Conservation (phyloP, 2,329 filamentous ascomycete genomes). For the Corniculantispora saksenae region DNA sequence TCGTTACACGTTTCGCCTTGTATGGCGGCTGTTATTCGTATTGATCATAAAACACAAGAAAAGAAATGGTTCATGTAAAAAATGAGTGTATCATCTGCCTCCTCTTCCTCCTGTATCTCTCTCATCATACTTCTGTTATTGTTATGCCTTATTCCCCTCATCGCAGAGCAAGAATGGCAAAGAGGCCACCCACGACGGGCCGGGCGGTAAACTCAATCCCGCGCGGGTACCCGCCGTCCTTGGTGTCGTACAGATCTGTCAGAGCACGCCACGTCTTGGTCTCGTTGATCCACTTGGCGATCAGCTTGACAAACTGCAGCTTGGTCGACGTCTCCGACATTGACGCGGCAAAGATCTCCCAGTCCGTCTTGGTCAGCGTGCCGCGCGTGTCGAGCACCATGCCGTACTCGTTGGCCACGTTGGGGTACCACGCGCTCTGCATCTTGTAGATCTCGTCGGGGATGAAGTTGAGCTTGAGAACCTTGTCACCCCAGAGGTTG, state of each 20-base stretch:
- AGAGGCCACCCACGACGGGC: slow-evolving; percentile 79
- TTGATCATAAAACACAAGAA: background rate
- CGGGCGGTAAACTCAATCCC: slow-evolving; percentile 72
- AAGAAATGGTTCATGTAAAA: background rate
- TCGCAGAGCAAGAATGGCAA: slow-evolving; percentile 71
- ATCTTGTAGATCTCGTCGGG: slow-evolving; percentile 73
- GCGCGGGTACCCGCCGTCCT: slow-evolving; percentile 65
- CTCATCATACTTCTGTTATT: background rate
- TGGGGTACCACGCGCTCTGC: slow-evolving; percentile 75
- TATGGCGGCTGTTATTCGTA: background rate
- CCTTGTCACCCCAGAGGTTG: slow-evolving; percentile 77
- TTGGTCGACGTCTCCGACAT: slow-evolving; percentile 64
- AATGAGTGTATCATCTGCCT: background rate
- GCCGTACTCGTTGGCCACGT: slow-evolving; percentile 73
- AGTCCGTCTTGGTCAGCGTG: slow-evolving; percentile 82
- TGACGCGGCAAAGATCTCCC: slow-evolving; percentile 84
- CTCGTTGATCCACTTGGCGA: slow-evolving; percentile 74
- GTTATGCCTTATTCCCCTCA: background rate
- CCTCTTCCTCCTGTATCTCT: background rate
- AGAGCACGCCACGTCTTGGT: slow-evolving; percentile 71
- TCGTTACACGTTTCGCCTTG: background rate
- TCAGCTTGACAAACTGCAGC: slow-evolving; percentile 64
- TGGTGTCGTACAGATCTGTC: slow-evolving; percentile 76
- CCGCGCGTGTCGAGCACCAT: slow-evolving; percentile 80
- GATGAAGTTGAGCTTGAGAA: slow-evolving; percentile 77